Evolutionary conservation across 345 rosid genomes (phyloP), one percentile per base, ranked within the genome.

Genomic region (Dovyalis caffra): DNA sequence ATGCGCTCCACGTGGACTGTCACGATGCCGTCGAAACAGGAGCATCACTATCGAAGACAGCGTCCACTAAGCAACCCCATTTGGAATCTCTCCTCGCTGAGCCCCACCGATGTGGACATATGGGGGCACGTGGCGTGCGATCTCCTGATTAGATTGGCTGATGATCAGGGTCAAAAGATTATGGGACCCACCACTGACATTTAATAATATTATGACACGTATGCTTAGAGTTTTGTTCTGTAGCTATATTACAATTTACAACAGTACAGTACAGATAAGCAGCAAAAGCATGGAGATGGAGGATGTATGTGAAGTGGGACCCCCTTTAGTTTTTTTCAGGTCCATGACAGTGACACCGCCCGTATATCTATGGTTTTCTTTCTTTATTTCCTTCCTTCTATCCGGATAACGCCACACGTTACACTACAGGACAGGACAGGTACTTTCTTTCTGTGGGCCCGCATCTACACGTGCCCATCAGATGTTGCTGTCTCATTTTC

Each of bases 1-100:
- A 34, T 45, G 37, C 82, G 70, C 8, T 21, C 67, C 85, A 86
- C 81, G 82, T 86, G 85, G 40, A 79, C 61, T 79, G 71, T 1
- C 0, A 0, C 0, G 72, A 83, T 83, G n/a, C 2, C 25, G 31
- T 68, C 43, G 38, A 66, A n/a, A 45, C 37, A 45, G 23, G 65
- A 64, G 65, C 81, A 37, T 77, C 79, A 6, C 71, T 8, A 15
- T 74, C 68, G 31, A 1, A 32, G 73, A 62, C 75, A 69, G 83
- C 66, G 62, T 56, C 78, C 77, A 79, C 77, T 64, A 63, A 57
- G 64, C 78, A 49, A 43, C 71, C 74, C 67, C 57, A 8, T 40
- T 33, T 14, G 68, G 82, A 77, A 79, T 71, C 77, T 58, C 26
- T 32, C 15, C 28, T 23, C 2, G 0, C 9, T 0, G 43, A 86